These are phyloP conservation scores for Furculomyces boomerangus DNA, from an alignment of 371 early-diverging fungal genomes.

Conservation along the genomic window DNA sequence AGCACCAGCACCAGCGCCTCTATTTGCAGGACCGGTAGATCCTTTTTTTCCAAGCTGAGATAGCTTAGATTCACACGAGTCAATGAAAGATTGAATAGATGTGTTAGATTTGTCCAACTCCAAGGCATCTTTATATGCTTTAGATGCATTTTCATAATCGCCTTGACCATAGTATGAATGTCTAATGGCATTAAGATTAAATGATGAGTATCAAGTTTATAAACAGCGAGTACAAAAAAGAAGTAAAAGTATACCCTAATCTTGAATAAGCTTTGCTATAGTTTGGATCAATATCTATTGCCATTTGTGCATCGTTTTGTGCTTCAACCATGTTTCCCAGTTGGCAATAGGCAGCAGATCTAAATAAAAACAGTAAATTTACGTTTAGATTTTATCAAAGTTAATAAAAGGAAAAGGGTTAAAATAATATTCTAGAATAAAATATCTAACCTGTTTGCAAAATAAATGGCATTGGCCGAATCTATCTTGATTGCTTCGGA, in stretches of 20 bases:
- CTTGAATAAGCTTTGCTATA: conserved; percentile 89
- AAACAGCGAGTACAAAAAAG: too few relatives aligned
- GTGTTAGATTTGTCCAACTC: conserved; percentile 74
- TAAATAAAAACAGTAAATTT: conserved; percentile 6
- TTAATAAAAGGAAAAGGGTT: too few relatives aligned
- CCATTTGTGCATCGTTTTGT: conserved; percentile 64
- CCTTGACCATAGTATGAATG: conserved; percentile 68
- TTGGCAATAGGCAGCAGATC: conserved; percentile 93
- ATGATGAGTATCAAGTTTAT: too few relatives aligned
- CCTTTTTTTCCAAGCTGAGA: neutral
- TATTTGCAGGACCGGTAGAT: conserved; percentile 4
- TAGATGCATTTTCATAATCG: conserved; percentile 62
- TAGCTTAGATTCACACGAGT: conserved; percentile 36
- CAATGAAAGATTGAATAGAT: conserved; percentile 37
- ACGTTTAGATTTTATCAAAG: too few relatives aligned
- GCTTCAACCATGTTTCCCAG: conserved; percentile 70
- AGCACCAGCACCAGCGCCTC: conserved; percentile 33
- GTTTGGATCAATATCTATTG: conserved; percentile 65
- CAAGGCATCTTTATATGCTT: conserved; percentile 83
- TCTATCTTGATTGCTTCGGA: conserved; percentile 78
- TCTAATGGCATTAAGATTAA: too few relatives aligned
- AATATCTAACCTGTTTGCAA: conserved; percentile 42
- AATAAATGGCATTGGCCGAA: conserved; percentile 74
- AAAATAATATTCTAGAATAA: too few relatives aligned
- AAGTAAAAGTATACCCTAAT: too few relatives aligned